Evolutionary conservation across 139 green algal species (phyloP), one percentile per base, ranked within the genome.

Genomic region (Chlorella ohadii): DNA sequence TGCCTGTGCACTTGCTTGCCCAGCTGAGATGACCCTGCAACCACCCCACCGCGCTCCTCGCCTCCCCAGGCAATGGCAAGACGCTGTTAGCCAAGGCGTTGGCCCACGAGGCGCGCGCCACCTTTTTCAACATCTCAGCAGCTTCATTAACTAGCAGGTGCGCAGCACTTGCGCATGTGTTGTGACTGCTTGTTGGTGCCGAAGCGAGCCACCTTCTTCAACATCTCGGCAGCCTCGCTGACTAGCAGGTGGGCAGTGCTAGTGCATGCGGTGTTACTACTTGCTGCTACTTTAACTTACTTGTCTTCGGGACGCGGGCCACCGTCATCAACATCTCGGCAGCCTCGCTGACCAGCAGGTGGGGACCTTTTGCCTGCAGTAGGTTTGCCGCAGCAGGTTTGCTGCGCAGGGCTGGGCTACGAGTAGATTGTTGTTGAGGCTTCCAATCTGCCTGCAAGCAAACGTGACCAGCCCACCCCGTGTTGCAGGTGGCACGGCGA

Each of bases 251-350:
- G 55, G 5, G 28, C 57, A 33, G 16, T n/a, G n/a, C n/a, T n/a
- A n/a, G n/a, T n/a, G n/a, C n/a, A n/a, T n/a, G n/a, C n/a, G n/a
- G n/a, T n/a, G n/a, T n/a, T n/a, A n/a, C n/a, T n/a, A n/a, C n/a
- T n/a, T n/a, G n/a, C n/a, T n/a, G n/a, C n/a, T n/a, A n/a, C n/a
- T n/a, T n/a, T n/a, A n/a, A n/a, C n/a, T n/a, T n/a, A n/a, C n/a
- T n/a, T n/a, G n/a, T n/a, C n/a, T n/a, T n/a, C n/a, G n/a, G n/a
- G n/a, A n/a, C n/a, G 17, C 38, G 73, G 4, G 89, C 92, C 44
- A 93, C 89, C n/a, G 97, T 98, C 87, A 96, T 98, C 88, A 92
- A 91, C 90, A 96, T 98, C 72, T 95, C 91, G 1, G 93, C 94
- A 2, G 92, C 91, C 16, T 93, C 90, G 2, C 91, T 98, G 17